Percentiles rank a stretch among this genome's conserved stretches.
phyloP scores from a whole-genome alignment of 495 filamentous ascomycete species.

The Aspergillus ostianus region DNA sequence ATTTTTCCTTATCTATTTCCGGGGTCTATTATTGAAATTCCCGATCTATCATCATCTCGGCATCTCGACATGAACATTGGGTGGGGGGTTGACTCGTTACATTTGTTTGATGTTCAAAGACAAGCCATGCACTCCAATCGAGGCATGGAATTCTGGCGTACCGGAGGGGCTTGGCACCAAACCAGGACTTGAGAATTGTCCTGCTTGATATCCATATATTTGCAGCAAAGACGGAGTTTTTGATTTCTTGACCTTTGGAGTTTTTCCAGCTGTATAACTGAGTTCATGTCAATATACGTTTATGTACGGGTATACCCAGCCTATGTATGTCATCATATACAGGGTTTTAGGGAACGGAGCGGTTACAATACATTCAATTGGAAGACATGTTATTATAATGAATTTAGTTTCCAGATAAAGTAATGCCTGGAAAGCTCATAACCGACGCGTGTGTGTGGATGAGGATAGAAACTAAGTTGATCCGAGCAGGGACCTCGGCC shows the following conservation, averaged over 20 bases:
- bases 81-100: not conserved
- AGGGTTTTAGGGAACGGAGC: not conserved
- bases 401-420: not conserved
- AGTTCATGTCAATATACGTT: not conserved
- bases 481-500: conserved; percentile 33
- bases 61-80: not conserved
- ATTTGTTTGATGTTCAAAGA: too few relatives aligned
- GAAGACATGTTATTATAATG: not conserved
- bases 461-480: conserved; percentile 4
- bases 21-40: not conserved
- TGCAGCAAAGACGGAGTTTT: not conserved
- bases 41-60: not conserved
- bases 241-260: not conserved
- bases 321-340: not conserved
- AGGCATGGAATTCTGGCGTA: not conserved
- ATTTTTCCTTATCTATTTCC: not conserved
- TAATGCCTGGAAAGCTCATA: not conserved
- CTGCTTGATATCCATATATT: conserved; percentile 10
- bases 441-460: not conserved
- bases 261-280: not conserved
- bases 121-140: not conserved
- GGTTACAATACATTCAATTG: not conserved
- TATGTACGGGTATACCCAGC: not conserved
- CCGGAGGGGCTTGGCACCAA: not conserved
- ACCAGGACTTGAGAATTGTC: not conserved